A percentile compares a stretch with the other conserved stretches of the same genome.
Conservation (phyloP, 768 basidiomycete genomes). For the Kwoniella sp. region DNA sequence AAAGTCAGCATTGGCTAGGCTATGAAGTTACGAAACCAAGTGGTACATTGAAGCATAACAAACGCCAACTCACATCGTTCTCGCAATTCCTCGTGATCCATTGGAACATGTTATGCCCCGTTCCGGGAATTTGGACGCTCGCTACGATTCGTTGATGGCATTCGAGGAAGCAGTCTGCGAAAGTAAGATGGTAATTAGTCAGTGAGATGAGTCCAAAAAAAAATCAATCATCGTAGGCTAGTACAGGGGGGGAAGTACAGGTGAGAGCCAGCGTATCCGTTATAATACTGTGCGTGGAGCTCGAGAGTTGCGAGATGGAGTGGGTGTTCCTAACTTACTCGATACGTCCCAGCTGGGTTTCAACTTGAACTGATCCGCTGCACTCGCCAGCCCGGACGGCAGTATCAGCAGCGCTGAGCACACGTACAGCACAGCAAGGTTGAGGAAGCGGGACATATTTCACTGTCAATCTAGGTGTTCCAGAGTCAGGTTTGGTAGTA, state of each 20-base stretch:
- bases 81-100: slow-evolving; percentile 18
- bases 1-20: neutral
- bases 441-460: neutral
- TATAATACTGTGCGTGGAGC: too few species aligned
- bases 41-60: too few species aligned
- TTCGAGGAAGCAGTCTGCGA: slow-evolving; percentile 12
- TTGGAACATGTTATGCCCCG: slow-evolving; percentile 6
- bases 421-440: neutral
- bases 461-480: too few species aligned
- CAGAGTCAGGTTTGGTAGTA: too few species aligned
- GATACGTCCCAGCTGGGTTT: slow-evolving; percentile 7
- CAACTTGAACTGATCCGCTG: slow-evolving; percentile 17
- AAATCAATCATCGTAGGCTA: too few species aligned
- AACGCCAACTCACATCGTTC: slow-evolving; percentile 15
- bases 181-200: neutral
- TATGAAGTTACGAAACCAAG: too few species aligned
- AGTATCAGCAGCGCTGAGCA: neutral
- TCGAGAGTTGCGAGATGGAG: too few species aligned
- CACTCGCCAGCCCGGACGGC: slow-evolving; percentile 11
- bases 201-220: too few species aligned
- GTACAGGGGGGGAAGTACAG: too few species aligned
- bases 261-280: too few species aligned
- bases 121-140: slow-evolving; percentile 9
- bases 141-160: slow-evolving; percentile 11
- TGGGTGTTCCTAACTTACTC: slow-evolving; percentile 6